These are phyloP conservation scores for Lentinula sp. DNA, from an alignment of 768 basidiomycete genomes.

Conservation along the genomic window DNA sequence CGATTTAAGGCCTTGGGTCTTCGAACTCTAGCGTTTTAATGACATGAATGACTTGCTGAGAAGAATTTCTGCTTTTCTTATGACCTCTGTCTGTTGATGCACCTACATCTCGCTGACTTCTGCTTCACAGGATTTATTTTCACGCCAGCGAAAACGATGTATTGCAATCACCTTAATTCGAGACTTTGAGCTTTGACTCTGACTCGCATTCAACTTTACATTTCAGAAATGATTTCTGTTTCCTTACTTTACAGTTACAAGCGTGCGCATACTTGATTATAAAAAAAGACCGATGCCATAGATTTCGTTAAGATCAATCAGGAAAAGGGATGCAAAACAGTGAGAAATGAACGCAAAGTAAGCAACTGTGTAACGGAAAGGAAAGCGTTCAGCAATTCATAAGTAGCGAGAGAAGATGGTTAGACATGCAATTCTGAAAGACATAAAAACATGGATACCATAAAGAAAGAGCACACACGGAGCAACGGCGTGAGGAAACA, in stretches of 20 bases:
- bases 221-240: not conserved
- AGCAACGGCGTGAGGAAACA: not conserved
- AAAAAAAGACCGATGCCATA: not conserved
- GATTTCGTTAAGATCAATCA: constrained; percentile 5
- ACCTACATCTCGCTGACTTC: no score
- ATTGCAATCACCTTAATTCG: no score
- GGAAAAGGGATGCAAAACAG: not conserved
- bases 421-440: not conserved
- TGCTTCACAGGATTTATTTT: no score
- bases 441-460: not conserved
- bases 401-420: not conserved
- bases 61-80: constrained; percentile 12
- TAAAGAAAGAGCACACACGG: not conserved
- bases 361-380: not conserved
- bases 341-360: not conserved
- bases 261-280: not conserved
- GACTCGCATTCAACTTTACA: not conserved
- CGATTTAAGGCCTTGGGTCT: constrained; percentile 34
- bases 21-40: constrained; percentile 47
- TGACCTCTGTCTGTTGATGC: no score
- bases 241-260: constrained; percentile 4
- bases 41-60: constrained; percentile 78
- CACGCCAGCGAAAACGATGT: no score
- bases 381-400: not conserved
- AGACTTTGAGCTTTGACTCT: no score